Conservation (phyloP, 2,329 filamentous ascomycete genomes). For the Pyrenophora seminiperda region DNA sequence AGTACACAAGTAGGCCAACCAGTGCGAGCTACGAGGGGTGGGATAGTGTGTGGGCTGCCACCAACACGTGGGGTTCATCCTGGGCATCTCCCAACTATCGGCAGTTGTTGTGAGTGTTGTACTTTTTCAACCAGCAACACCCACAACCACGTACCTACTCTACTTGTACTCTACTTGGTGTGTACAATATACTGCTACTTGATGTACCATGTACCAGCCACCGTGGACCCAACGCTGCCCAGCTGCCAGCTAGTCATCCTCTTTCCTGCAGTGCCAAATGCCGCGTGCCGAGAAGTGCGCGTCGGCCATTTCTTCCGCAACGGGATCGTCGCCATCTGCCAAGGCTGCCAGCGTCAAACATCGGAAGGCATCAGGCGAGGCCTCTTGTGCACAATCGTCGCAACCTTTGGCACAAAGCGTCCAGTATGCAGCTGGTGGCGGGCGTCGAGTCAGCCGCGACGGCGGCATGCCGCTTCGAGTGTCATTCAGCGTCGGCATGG, state of each 20-base stretch:
- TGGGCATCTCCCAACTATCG: constrained; percentile 4
- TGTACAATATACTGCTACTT: no score
- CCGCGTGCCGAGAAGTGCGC: no score
- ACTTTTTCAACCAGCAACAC: no score
- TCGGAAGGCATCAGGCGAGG: constrained; percentile 13
- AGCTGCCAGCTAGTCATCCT: constrained; percentile 7
- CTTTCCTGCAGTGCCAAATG: constrained; percentile 5
- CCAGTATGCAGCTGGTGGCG: no score
- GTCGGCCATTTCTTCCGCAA: constrained; percentile 22
- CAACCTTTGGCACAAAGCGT: background rate
- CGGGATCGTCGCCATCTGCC: constrained; percentile 15
- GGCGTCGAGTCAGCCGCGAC: constrained; percentile 24
- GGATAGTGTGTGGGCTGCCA: constrained; percentile 9
- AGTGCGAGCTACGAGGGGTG: background rate
- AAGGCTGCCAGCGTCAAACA: constrained; percentile 28
- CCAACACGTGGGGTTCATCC: constrained; percentile 32
- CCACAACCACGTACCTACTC: no score
- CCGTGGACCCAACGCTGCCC: no score
- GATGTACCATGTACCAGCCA: no score
- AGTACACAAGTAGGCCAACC: constrained; percentile 2
- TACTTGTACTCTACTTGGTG: no score
- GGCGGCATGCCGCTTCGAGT: constrained; percentile 36
- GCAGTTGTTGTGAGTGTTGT: no score
- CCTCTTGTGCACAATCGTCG: background rate
- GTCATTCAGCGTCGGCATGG: constrained; percentile 22